Conservation (phyloP, 1,284 basidiomycete species). For the Kalmanozyma brasiliensis region DNA sequence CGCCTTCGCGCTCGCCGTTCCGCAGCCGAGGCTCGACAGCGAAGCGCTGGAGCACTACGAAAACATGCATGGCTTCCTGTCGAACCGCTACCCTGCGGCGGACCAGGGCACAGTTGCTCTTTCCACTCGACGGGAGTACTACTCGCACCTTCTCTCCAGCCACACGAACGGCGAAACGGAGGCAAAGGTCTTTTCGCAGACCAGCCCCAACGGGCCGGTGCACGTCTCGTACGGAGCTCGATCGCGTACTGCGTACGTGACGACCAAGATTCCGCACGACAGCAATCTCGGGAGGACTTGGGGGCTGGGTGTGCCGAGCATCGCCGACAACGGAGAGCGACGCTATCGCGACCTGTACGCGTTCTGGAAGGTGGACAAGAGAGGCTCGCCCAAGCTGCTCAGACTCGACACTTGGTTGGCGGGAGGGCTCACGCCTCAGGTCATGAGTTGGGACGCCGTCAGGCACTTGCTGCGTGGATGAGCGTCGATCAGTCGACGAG, state of each 20-base stretch:
- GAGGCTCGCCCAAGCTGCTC: not conserved
- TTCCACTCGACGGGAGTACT: no score
- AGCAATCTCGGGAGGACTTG: not conserved
- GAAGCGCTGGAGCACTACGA: no score
- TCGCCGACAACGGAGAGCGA: not conserved
- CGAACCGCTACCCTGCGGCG: no score
- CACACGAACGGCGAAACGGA: not conserved
- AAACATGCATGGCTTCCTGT: no score
- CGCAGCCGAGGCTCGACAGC: no score
- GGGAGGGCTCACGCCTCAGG: not conserved
- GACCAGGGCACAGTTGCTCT: no score
- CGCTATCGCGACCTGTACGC: slow-evolving; percentile 4
- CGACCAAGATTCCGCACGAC: slow-evolving; percentile 5
- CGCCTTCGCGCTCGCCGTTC: no score
- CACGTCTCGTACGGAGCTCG: not conserved
- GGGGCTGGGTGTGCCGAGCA: not conserved
- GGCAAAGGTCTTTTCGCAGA: not conserved
- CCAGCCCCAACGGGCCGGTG: not conserved
- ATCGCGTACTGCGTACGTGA: not conserved
- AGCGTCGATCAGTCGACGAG: no score
- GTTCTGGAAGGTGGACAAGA: slow-evolving; percentile 1
- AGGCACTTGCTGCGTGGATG: no score
- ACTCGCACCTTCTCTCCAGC: not conserved
- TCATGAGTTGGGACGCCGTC: not conserved
- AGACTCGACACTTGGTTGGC: slow-evolving; percentile 9